Evolutionary conservation across 2,329 filamentous ascomycete species (phyloP), one percentile per base, ranked within the genome.

Genomic region (Alternaria consortialis): DNA sequence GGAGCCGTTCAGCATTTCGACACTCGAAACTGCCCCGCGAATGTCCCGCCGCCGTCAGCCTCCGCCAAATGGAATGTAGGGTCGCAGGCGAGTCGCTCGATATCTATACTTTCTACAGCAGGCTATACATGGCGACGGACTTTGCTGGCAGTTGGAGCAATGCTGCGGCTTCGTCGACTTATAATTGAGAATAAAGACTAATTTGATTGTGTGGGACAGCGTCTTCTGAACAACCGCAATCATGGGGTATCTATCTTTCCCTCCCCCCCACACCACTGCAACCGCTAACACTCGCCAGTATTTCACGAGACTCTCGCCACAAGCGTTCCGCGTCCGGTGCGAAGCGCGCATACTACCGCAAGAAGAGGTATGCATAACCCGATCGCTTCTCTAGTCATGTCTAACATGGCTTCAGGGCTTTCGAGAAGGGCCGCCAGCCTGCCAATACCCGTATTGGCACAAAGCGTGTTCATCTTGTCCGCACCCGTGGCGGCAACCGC

Each of bases 291-390:
- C 13, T 29, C 37, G 43, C 12, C 77, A 84, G 95, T 99, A 98
- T 99, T 88, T 97, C 94, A 86, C 92, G 95, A 88, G 94, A 98
- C 87, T 97, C 93, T 84, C 93, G 95, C 88, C 95, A 99, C 91
- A 99, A 99, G 92, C 94, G 95, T 87, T 94, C 93, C 85, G 94
- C 94, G 84, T 92, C 96, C 84, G 96, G 95, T 89, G 95, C 96
- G 81, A 99, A 99, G 83, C 79, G 83, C 73, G 83, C 83, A 83
- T 83, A 83, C 82, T 84, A 84, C 77, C 83, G 83, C 81, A 85
- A 85, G 83, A 85, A 85, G 83, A 84, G 83, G 83, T 84, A 84
- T 84, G 82, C 81, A 84, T 84, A 84, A 85, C 74, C 83, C 83
- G 82, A 84, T 79, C 77, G 82, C 79, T 75, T 76, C 91, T 90